Base-by-base conservation (phyloP, 192 early-diverging fungal genomes). In the Dissophora globulifera region DNA sequence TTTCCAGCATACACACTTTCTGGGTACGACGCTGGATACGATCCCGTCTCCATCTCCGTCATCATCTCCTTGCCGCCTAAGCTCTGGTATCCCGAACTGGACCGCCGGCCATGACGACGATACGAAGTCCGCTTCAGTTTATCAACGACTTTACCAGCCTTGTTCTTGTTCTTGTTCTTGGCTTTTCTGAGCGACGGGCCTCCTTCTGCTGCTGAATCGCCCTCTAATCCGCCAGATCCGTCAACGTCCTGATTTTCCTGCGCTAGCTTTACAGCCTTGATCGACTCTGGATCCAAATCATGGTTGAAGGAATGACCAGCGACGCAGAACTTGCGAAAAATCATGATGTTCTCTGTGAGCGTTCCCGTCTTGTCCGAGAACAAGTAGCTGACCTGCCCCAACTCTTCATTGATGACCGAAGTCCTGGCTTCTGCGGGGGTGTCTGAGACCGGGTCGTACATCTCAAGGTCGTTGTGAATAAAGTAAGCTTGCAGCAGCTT, bases 281-380 rank as follows among this genome's bases (percentile, higher is more conserved):
- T 59, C 17, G 80, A 67, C 35, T 81, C 50, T n/a, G 86, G 78
- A 59, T 91, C 89, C 31, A 88, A 54, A 51, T 89, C 87, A 53
- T 91, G 88, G 47, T 87, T 62, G 64, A 84, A 89, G 0, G 80
- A 81, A 48, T 78, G 82, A 6, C 90, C 90, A 9, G 83, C 88
- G 3, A 86, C 83, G 74, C 87, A 87, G 17, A 89, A 78, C 17
- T 88, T 88, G 29, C 89, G 83, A 53, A 95, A 89, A 47, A 92
- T 83, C 92, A 94, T 94, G 9, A 92, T 83, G 74, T 94, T 95
- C 52, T 94, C 91, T 0, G 94, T 95, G 25, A 95, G 80, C 11
- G 94, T 95, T 30, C 94, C 94, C 6, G 94, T 95, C 79, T 95
- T 95, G 83, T 95, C 94, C 22, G 91, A 91, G 54, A 97, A 97